phyloP scores from a whole-genome alignment of 2,329 filamentous ascomycete species.

The Aspergillus awamori region DNA sequence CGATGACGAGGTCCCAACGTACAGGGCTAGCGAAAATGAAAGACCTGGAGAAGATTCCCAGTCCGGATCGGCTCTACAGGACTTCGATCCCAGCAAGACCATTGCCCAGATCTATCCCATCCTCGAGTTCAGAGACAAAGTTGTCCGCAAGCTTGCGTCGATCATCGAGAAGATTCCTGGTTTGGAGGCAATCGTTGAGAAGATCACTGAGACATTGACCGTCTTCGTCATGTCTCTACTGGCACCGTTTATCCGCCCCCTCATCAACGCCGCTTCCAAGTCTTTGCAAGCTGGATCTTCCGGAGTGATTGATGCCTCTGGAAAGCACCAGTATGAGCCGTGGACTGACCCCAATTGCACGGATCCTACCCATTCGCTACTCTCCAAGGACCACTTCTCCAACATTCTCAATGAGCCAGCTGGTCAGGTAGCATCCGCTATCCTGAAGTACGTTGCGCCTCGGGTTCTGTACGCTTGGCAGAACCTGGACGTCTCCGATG shows the following conservation, averaged over 20 bases:
- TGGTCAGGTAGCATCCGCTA: conserved; percentile 71
- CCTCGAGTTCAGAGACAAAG: conserved; percentile 87
- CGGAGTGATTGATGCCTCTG: conserved; percentile 67
- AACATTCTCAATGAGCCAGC: conserved; percentile 77
- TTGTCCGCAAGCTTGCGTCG: conserved; percentile 81
- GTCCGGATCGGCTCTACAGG: conserved; percentile 56
- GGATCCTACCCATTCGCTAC: conserved; percentile 79
- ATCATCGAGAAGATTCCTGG: conserved; percentile 92
- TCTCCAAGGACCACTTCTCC: conserved; percentile 83
- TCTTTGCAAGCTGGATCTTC: conserved; percentile 84
- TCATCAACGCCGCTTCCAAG: conserved; percentile 85
- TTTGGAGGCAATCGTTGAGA: conserved; percentile 84
- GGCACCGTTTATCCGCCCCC: conserved; percentile 86
- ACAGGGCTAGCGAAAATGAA: conserved; percentile 33
- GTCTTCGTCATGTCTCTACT: conserved; percentile 89
- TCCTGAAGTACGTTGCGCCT: conserved; percentile 84
- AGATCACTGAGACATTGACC: conserved; percentile 89
- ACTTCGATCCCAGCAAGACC: conserved; percentile 78
- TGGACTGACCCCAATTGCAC: conserved; percentile 76
- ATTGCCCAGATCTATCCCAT: conserved; percentile 90
- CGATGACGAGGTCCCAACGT: conserved; percentile 37
- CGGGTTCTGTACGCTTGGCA: conserved; percentile 93
- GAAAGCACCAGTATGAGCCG: conserved; percentile 74
- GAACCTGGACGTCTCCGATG: conserved; percentile 76
- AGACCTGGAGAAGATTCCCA: conserved; percentile 2